Base-by-base conservation (phyloP, 345 rosid species). In the Rhizophora apiculata region DNA sequence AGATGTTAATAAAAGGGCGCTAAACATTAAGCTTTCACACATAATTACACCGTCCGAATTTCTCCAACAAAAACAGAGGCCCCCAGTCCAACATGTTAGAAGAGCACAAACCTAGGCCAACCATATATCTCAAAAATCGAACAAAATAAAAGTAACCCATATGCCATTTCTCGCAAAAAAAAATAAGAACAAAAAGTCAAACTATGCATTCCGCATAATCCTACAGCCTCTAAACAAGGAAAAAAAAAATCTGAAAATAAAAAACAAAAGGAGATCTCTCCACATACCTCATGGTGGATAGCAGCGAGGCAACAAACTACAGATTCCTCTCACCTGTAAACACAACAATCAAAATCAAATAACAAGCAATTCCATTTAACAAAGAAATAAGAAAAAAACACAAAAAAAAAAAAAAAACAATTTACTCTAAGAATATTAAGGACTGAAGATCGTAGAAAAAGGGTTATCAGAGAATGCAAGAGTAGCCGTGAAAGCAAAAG, bases 271-370 rank as follows among this genome's bases (percentile, higher is more conserved):
- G 37, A 51, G 43, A 65, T 51, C 59, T 29, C 16, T 3, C 36
- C 29, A 9, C 54, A 51, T 29, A 51, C 68, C 68, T 65, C 68
- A 65, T 65, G 68, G 32, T 51, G 51, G 26, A 57, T 29, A 8
- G 68, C 43, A 30, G 30, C 1, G 6, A 65, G 51, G 58, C n/a
- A 64, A 51, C 20, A 5, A 2, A 15, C 54, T 22, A 39, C 19
- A 62, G 52, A 20, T 29, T 30, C 29, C 24, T 64, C 19, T 36
- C 67, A 11, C 49, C 68, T 64, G 68, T 3, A 22, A 64, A 49
- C 31, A 43, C 20, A 29, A 29, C 9, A 8, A 18, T 3, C 10
- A 2, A 62, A 49, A 1, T 1, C 3, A 34, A n/a, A 62, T 0
- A 20, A 43, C 49, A 13, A 43, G 15, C 49, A 43, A 43, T 13